These are phyloP conservation scores for Falciphora oryzae DNA, from an alignment of 2,329 filamentous ascomycete genomes.

Conservation along the genomic window DNA sequence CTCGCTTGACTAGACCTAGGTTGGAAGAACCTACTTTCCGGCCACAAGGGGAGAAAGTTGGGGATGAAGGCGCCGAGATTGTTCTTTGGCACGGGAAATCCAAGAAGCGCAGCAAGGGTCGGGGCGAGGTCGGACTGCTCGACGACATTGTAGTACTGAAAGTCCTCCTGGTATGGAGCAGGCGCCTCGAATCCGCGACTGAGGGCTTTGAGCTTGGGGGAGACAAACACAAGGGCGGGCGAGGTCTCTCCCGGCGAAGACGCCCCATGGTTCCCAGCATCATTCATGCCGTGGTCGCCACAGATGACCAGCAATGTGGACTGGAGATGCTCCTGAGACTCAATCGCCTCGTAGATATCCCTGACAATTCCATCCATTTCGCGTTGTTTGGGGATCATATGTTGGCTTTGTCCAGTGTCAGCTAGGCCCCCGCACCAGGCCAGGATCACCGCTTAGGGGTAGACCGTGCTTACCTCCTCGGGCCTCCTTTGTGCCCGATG, in stretches of 20 bases:
- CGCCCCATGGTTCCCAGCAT: constrained; percentile 93
- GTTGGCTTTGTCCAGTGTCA: constrained; percentile 52
- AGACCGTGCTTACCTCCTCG: constrained; percentile 57
- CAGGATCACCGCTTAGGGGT: background rate
- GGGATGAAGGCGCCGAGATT: constrained; percentile 82
- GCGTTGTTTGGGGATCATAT: constrained; percentile 87
- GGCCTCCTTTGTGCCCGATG: constrained; percentile 94
- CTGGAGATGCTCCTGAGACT: constrained; percentile 61
- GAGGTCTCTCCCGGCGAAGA: constrained; percentile 93
- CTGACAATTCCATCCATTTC: constrained; percentile 59
- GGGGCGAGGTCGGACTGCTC: constrained; percentile 94
- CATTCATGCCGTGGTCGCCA: constrained; percentile 99
- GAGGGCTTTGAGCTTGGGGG: constrained; percentile 67
- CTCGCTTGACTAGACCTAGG: background rate
- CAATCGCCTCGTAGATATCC: constrained; percentile 70
- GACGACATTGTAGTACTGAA: constrained; percentile 77
- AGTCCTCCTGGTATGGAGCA: constrained; percentile 57
- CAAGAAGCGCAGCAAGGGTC: constrained; percentile 78
- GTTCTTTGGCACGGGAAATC: constrained; percentile 83
- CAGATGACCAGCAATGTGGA: constrained; percentile 80
- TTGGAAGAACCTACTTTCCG: constrained; percentile 39
- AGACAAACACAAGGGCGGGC: constrained; percentile 84
- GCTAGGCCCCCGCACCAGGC: background rate
- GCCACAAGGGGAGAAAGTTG: constrained; percentile 75
- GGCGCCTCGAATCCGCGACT: constrained; percentile 11